phyloP scores from a whole-genome alignment of 2,329 filamentous ascomycete species.

The Pseudocercospora fuligena region DNA sequence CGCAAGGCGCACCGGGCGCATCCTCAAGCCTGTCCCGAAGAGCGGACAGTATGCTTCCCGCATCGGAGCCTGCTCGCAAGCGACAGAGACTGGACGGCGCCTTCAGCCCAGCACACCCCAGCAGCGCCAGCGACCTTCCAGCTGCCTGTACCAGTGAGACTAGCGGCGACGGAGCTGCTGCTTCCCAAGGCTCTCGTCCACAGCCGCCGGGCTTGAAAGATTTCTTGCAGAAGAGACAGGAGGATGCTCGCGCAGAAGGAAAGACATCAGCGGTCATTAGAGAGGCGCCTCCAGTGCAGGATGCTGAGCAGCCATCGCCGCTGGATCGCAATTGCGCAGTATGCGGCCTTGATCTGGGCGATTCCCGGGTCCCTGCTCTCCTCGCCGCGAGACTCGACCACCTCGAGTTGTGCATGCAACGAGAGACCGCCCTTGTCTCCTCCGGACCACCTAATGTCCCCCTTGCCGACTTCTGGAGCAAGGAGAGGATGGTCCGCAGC shows the following conservation, averaged over 20 bases:
- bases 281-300: background rate
- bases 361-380: background rate
- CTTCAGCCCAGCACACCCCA: background rate
- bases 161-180: background rate
- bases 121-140: background rate
- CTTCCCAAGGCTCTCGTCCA: background rate
- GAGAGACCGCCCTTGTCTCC: background rate
- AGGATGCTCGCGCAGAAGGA: background rate
- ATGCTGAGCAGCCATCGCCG: background rate
- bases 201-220: background rate
- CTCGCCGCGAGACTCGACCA: background rate
- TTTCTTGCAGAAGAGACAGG: background rate
- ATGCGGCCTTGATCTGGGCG: background rate
- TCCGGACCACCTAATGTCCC: background rate
- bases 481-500: background rate
- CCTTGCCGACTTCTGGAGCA: background rate
- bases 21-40: background rate
- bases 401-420: background rate
- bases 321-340: background rate
- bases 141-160: background rate
- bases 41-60: background rate
- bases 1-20: background rate
- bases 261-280: background rate
- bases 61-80: background rate
- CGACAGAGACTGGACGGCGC: background rate